These are phyloP conservation scores for Litchi chinensis DNA, from an alignment of 345 rosid genomes.

Conservation along the genomic window DNA sequence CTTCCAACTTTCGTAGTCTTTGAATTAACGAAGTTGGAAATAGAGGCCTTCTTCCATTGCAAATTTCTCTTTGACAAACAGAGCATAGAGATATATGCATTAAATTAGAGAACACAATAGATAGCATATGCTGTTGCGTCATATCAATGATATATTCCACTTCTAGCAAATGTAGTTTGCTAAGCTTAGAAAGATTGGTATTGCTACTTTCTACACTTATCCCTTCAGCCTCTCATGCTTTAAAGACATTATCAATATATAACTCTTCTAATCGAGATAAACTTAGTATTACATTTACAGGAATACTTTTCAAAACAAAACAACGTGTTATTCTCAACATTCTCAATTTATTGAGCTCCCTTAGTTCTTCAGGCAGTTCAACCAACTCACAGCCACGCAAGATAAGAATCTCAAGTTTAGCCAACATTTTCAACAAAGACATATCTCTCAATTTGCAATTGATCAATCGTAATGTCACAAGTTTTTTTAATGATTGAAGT, in stretches of 20 bases:
- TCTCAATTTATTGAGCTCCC: conserved; percentile 5
- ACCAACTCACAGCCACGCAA: not conserved
- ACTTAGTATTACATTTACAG: not conserved
- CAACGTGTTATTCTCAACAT: not conserved
- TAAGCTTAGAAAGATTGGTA: not conserved
- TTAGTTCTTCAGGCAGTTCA: conserved; percentile 2
- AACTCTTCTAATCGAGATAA: not conserved
- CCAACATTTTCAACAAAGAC: not conserved
- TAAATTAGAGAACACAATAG: too few relatives aligned
- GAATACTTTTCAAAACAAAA: not conserved
- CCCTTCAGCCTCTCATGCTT: not conserved
- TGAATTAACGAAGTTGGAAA: conserved; percentile 12
- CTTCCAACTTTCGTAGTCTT: conserved; percentile 8
- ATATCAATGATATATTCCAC: too few relatives aligned
- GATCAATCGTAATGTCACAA: not conserved
- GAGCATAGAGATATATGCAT: too few relatives aligned
- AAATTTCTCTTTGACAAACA: too few relatives aligned
- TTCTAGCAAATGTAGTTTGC: too few relatives aligned
- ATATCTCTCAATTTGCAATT: not conserved
- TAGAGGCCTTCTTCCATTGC: not conserved
- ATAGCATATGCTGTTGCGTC: too few relatives aligned
- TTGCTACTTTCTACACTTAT: not conserved
- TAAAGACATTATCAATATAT: not conserved
- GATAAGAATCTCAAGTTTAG: conserved; percentile 6
- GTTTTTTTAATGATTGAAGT: not conserved